Percentiles rank a stretch among this genome's conserved stretches.
Evolutionary conservation across 345 rosid species (phyloP).

Genomic region (Pugionium cornutum): DNA sequence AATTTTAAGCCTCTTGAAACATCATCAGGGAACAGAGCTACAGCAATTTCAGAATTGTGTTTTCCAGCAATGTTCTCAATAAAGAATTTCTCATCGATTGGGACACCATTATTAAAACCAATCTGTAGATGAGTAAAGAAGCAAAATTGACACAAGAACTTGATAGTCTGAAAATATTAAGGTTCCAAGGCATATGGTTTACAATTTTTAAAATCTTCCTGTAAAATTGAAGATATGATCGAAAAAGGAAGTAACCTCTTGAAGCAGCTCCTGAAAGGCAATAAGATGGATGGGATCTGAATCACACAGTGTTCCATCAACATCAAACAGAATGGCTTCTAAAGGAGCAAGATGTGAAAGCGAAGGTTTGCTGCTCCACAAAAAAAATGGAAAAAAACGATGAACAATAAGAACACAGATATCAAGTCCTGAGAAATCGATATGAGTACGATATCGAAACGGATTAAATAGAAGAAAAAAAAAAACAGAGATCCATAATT

Average conservation of each 20-base stretch:
- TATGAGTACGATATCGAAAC: not conserved
- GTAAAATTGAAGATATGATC: not conserved
- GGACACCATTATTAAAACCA: slow-evolving; percentile 83
- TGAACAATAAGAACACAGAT: not conserved
- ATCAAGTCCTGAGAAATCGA: not conserved
- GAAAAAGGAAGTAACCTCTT: slow-evolving; percentile 50
- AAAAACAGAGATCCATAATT: not conserved
- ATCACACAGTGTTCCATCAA: slow-evolving; percentile 96
- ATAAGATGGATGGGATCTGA: slow-evolving; percentile 85
- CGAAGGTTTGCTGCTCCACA: slow-evolving; percentile 54
- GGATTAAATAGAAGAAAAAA: not conserved
- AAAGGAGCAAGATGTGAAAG: slow-evolving; percentile 66
- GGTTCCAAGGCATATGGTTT: not conserved
- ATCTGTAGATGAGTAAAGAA: slow-evolving; percentile 50
- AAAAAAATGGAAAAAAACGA: not conserved
- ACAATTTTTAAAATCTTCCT: not conserved
- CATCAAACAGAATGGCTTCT: slow-evolving; percentile 81
- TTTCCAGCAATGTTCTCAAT: slow-evolving; percentile 68
- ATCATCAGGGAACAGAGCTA: slow-evolving; percentile 66
- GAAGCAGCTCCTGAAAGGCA: slow-evolving; percentile 67
- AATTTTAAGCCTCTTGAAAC: slow-evolving; percentile 60
- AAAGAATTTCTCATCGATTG: slow-evolving; percentile 77
- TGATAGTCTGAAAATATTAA: not conserved
- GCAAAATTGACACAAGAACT: not conserved
- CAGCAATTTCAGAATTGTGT: slow-evolving; percentile 78